Conservation (phyloP, 352 stramenopile species). For the Globisporangium middletonii region DNA sequence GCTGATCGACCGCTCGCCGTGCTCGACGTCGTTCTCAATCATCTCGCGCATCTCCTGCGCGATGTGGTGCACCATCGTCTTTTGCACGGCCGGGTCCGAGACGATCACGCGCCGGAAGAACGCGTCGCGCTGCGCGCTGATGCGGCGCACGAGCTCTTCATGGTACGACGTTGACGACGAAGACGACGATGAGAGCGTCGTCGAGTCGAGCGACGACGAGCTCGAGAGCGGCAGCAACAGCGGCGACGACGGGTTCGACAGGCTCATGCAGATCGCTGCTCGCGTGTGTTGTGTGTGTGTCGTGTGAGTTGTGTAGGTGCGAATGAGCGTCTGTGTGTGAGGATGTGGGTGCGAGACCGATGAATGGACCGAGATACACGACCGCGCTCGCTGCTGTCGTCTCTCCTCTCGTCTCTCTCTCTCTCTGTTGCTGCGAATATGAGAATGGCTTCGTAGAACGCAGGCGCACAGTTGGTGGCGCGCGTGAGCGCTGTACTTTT, state of each 20-base stretch:
- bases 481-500: slow-evolving; percentile 1
- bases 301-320: background rate
- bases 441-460: no score
- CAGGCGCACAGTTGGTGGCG: slow-evolving; percentile 2
- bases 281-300: background rate
- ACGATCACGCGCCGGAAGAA: slow-evolving; percentile 81
- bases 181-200: background rate
- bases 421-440: background rate
- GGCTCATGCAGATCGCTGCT: slow-evolving; percentile 5
- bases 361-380: no score
- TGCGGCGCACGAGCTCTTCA: slow-evolving; percentile 38
- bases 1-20: slow-evolving; percentile 26
- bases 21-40: slow-evolving; percentile 28
- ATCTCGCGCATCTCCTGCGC: slow-evolving; percentile 51
- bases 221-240: slow-evolving; percentile 10
- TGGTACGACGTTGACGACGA: slow-evolving; percentile 13
- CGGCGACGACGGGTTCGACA: slow-evolving; percentile 13
- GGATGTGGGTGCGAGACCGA: no score
- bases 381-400: no score
- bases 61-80: slow-evolving; percentile 49
- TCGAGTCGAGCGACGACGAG: slow-evolving; percentile 2
- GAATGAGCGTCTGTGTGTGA: background rate
- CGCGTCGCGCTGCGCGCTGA: slow-evolving; percentile 65
- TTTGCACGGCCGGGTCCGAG: slow-evolving; percentile 51
- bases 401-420: no score